Evolutionary conservation across 2,329 filamentous ascomycete genomes (phyloP).

Genomic region (Ophiostoma novo-ulmi): DNA sequence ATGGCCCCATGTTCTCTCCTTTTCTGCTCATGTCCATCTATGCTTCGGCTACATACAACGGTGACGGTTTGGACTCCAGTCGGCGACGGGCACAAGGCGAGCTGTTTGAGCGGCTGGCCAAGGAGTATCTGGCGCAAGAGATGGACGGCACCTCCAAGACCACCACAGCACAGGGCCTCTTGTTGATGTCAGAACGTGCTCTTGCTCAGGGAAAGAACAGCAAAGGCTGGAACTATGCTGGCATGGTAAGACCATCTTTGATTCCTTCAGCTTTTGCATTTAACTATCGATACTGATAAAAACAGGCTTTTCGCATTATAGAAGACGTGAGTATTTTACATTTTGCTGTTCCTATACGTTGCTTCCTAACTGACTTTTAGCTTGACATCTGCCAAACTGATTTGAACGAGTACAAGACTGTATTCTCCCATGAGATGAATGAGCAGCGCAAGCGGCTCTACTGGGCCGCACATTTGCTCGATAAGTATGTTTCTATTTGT

Average conservation of each 20-base stretch:
- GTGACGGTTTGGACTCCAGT: neutral
- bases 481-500: too few species aligned
- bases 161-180: neutral
- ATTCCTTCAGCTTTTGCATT: neutral
- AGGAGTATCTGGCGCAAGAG: neutral
- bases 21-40: neutral
- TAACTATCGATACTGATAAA: neutral
- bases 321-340: neutral
- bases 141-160: neutral
- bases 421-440: too few species aligned
- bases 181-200: neutral
- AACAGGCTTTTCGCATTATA: neutral
- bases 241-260: neutral
- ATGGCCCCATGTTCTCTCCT: too few species aligned
- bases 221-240: neutral
- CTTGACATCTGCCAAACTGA: neutral
- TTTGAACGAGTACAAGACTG: neutral
- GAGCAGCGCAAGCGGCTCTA: too few species aligned
- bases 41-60: neutral
- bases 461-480: too few species aligned
- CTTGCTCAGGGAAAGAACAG: neutral
- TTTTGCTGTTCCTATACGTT: neutral
- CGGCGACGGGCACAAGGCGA: neutral
- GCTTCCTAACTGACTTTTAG: neutral
- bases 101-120: neutral